Percentiles rank a stretch among this genome's conserved stretches.
phyloP scores from a whole-genome alignment of 495 filamentous ascomycete genomes.

The Penicillium angulare region DNA sequence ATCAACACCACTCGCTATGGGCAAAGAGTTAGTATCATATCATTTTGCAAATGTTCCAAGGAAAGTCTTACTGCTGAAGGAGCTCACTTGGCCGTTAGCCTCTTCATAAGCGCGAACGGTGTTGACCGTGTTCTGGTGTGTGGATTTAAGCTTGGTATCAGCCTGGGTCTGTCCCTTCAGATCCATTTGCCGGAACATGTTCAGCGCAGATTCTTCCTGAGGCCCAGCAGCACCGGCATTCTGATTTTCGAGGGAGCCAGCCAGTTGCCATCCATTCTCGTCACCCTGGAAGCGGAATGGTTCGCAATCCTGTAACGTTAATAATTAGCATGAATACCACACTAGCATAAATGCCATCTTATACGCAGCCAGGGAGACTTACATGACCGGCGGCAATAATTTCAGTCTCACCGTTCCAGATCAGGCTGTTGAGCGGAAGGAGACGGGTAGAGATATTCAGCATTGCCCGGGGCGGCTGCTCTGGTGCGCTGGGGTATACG shows the following conservation, averaged over 20 bases:
- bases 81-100: constrained; percentile 59
- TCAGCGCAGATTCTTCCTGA: constrained; percentile 84
- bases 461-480: constrained; percentile 85
- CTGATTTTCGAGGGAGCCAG: constrained; percentile 74
- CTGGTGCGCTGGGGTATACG: constrained; percentile 89
- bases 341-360: not conserved
- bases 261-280: constrained; percentile 79
- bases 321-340: constrained; percentile 12
- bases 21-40: constrained; percentile 35
- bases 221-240: constrained; percentile 50
- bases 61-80: constrained; percentile 79
- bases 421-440: constrained; percentile 83
- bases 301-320: constrained; percentile 95
- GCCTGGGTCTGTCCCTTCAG: constrained; percentile 85
- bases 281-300: constrained; percentile 87
- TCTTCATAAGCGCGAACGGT: constrained; percentile 75
- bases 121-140: constrained; percentile 95
- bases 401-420: constrained; percentile 90
- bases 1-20: constrained; percentile 83
- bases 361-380: constrained; percentile 24
- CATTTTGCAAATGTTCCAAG: not conserved
- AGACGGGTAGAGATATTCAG: constrained; percentile 86
- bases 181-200: constrained; percentile 99
- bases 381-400: constrained; percentile 93
- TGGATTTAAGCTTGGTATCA: constrained; percentile 90